Base-by-base conservation (phyloP, 768 basidiomycete genomes). In the Suillus tomentosus region DNA sequence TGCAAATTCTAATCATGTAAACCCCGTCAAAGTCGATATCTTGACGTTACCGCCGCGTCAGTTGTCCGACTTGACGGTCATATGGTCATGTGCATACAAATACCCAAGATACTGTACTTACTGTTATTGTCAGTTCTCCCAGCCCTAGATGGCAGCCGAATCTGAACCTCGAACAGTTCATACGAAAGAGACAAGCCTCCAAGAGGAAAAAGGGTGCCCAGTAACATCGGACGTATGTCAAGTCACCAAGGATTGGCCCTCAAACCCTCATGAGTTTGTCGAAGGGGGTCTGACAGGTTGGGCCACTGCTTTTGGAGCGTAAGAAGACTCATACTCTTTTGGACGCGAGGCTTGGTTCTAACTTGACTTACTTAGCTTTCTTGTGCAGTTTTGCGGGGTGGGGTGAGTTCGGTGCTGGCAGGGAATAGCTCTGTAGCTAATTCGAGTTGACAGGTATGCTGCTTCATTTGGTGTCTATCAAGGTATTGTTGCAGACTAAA, bases 231-330 rank as follows among this genome's bases (percentile, higher is more conserved):
- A 31, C 1, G 5, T 6, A 31, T 31, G 31, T 31, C 31, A 6
- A 31, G 31, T 31, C 31, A 7, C 31, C 24, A 50, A 50, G 7
- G 6, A 50, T 50, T 24, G 5, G 11, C 48, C 48, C 13, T 3
- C 48, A 24, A 14, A 0, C 14, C 48, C 7, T 5, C 22, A 15
- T 3, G 48, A 50, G 6, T 50, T 50, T 50, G 6, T 14, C 5
- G 48, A 50, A 50, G 48, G 24, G 10, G 51, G 17, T 53, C 9
- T 31, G 27, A 5, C 9, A 19, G 27, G 0, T 31, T 53, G 27
- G 51, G 3, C 27, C 17, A 53, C 51, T 53, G 51, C 17, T 53
- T 53, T 53, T 53, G 51, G 51, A 53, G 2, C 51, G 51, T 53
- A 31, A 53, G 27, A 31, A 11, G 15, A 31, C 17, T 53, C 15